Evolutionary conservation across 2,329 filamentous ascomycete species (phyloP), one percentile per base, ranked within the genome.

Genomic region (Nothopassalora personata): DNA sequence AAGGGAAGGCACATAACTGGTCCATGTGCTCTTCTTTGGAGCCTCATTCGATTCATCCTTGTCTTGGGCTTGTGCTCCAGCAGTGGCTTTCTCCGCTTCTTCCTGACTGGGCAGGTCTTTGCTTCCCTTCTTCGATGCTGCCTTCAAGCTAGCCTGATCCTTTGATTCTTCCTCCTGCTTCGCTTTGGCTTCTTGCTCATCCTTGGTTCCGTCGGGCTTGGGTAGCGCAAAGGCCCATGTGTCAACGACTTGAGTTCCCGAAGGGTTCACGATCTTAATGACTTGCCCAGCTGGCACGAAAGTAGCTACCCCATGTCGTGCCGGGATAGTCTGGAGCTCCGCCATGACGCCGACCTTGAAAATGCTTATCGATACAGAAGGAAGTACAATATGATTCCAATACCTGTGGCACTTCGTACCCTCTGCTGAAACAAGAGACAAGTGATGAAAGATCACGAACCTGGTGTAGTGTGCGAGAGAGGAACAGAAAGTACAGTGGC

Each of bases 251-350:
- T 81, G 79, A 49, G 75, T 76, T n/a, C 78, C 79, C 59, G 78
- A 79, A 0, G 76, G 79, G 58, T 80, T 80, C 58, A 80, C 74
- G 46, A 81, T 77, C 66, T 80, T 80, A 69, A 81, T 79, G 2
- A 73, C 75, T 57, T 77, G 72, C 19, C 77, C 78, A 23, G 75
- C 72, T 4, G 79, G 78, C 58, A 81, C 78, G 58, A 79, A 80
- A 1, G 79, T 80, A 10, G 79, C 79, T 7, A 77, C 77, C 62
- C 78, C 78, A 71, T 80, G 77, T 54, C 77, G 73, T 19, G 79
- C 79, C 10, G 77, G 77, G 56, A 81, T 79, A 1, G 74, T 76
- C 59, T 80, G 78, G 15, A 59, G 62, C 58, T 69, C 67, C 7
- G 60, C 54, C 63, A 65, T 64, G 15, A 19, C 49, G 39, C 30